A percentile compares a stretch with the other conserved stretches of the same genome.
phyloP scores from a whole-genome alignment of 140 eudicot species.

The Anethum foeniculum region DNA sequence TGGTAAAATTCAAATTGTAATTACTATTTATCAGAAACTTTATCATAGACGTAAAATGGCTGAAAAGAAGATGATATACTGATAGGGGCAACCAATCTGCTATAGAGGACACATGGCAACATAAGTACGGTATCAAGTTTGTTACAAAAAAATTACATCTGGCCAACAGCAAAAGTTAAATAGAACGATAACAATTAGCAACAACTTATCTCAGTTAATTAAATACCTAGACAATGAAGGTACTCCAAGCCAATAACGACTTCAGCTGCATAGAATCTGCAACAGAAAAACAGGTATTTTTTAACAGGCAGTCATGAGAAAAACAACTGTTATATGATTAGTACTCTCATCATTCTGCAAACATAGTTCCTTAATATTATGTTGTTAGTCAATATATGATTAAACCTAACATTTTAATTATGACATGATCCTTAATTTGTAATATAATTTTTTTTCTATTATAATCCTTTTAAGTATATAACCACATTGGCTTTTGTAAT shows the following conservation, averaged over 20 bases:
- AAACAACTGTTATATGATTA: background rate
- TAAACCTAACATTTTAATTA: background rate
- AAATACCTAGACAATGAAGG: slow-evolving; percentile 92
- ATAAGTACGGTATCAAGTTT: background rate
- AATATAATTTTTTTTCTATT: too few relatives aligned
- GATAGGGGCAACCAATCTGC: background rate
- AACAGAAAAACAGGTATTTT: slow-evolving; percentile 2
- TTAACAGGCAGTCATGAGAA: background rate
- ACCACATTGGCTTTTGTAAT: background rate
- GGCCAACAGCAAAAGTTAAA: background rate
- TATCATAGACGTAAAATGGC: background rate
- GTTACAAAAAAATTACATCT: background rate
- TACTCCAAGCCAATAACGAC: slow-evolving; percentile 92
- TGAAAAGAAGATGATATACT: background rate
- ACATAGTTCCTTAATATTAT: background rate
- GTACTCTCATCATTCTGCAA: background rate
- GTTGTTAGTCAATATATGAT: background rate
- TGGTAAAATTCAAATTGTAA: background rate
- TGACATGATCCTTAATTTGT: background rate
- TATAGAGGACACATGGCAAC: background rate
- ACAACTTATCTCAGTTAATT: background rate
- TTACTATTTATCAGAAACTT: background rate
- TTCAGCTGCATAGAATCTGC: slow-evolving; percentile 96
- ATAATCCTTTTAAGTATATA: too few relatives aligned
- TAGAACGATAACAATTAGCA: background rate